Conservation (phyloP, 2,329 filamentous ascomycete species). For the Cercospora berteroae region DNA sequence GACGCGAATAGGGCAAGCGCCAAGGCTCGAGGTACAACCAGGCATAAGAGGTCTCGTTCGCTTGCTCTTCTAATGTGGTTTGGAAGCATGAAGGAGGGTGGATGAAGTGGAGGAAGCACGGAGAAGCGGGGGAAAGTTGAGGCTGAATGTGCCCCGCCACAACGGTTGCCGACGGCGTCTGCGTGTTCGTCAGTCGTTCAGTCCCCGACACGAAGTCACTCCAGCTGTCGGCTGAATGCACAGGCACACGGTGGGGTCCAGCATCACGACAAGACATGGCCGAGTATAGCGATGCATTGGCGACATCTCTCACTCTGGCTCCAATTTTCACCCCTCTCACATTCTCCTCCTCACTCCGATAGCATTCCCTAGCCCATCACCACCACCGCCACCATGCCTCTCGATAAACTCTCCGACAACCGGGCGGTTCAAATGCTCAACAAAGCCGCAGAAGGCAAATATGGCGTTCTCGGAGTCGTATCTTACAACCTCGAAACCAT, state of each 20-base stretch:
- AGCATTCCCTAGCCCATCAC: neutral
- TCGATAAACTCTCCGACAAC: slow-evolving; percentile 30
- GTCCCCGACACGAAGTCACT: neutral
- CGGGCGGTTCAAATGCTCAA: slow-evolving; percentile 37
- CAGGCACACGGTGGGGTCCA: neutral
- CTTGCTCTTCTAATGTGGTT: too few species aligned
- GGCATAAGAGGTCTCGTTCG: neutral
- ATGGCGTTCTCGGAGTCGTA: slow-evolving; percentile 37
- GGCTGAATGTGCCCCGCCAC: neutral
- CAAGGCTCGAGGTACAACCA: neutral
- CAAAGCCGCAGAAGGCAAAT: slow-evolving; percentile 36
- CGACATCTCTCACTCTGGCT: neutral
- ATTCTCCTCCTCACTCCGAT: neutral
- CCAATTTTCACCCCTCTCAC: neutral
- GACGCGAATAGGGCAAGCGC: neutral
- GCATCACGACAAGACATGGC: neutral
- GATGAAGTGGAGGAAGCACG: neutral
- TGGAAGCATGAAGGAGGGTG: too few species aligned
- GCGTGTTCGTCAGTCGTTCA: neutral
- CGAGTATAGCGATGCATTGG: neutral
- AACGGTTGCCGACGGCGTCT: neutral
- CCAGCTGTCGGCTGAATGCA: slow-evolving; percentile 2
- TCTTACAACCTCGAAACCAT: slow-evolving; percentile 63
- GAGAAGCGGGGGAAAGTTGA: neutral
- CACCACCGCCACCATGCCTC: slow-evolving; percentile 20